These are phyloP conservation scores for Sideroxylon spinosum DNA, from an alignment of 179 eudicot species.

Conservation along the genomic window DNA sequence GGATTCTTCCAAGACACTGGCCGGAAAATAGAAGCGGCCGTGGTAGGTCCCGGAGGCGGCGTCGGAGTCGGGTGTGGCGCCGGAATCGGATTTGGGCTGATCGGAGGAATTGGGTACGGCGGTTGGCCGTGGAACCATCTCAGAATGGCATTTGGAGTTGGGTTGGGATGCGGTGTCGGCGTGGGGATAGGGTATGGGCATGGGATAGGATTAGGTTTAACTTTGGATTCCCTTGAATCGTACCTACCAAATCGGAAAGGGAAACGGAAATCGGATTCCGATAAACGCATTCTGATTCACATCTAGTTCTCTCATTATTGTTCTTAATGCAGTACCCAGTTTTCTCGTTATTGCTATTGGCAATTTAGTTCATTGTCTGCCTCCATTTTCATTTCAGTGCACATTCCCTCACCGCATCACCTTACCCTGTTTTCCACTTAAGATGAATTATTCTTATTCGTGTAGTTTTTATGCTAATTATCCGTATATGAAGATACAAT, in stretches of 20 bases:
- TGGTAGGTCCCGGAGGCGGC: constrained; percentile 57
- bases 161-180: constrained; percentile 65
- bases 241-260: background rate
- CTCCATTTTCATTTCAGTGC: too few species aligned
- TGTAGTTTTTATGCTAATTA: too few species aligned
- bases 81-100: constrained; percentile 56
- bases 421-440: too few species aligned
- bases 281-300: constrained; percentile 19
- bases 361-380: too few species aligned
- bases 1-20: constrained; percentile 28
- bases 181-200: constrained; percentile 62
- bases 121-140: constrained; percentile 57
- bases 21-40: constrained; percentile 23
- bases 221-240: constrained; percentile 29
- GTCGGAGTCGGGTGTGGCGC: constrained; percentile 65
- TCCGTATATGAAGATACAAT: too few species aligned
- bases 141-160: constrained; percentile 50
- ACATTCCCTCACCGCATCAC: too few species aligned
- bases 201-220: constrained; percentile 49
- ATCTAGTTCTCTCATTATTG: background rate
- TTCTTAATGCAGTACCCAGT: too few species aligned
- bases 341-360: too few species aligned
- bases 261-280: constrained; percentile 16
- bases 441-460: too few species aligned
- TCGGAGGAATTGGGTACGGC: constrained; percentile 45